phyloP scores from a whole-genome alignment of 108 stramenopile genomes.

The Nitzschia palea region DNA sequence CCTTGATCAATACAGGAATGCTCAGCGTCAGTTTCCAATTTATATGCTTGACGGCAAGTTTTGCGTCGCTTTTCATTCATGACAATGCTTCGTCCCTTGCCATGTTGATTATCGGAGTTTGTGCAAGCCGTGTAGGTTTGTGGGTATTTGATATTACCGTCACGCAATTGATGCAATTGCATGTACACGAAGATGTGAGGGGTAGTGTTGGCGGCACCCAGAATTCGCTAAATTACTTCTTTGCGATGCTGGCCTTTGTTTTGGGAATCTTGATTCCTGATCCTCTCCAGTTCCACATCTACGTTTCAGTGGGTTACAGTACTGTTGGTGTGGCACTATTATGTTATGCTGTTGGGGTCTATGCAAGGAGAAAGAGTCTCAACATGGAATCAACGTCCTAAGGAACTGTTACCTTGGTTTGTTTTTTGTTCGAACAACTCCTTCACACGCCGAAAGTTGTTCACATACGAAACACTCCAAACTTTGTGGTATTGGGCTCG shows the following conservation, averaged over 20 bases:
- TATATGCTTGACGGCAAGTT: slow-evolving; percentile 39
- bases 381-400: no score
- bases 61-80: slow-evolving; percentile 35
- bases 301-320: slow-evolving; percentile 40
- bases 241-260: slow-evolving; percentile 42
- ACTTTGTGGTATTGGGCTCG: slow-evolving; percentile 55
- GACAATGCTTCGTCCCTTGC: slow-evolving; percentile 22
- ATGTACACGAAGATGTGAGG: slow-evolving; percentile 44
- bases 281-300: slow-evolving; percentile 48
- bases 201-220: slow-evolving; percentile 69
- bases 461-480: slow-evolving; percentile 66
- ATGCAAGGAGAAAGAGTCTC: slow-evolving; percentile 7
- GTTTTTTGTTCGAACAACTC: neutral
- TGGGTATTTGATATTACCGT: slow-evolving; percentile 76
- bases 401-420: neutral
- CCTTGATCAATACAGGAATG: slow-evolving; percentile 46
- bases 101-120: slow-evolving; percentile 59
- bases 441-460: no score
- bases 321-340: slow-evolving; percentile 45
- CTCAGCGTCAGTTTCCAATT: slow-evolving; percentile 58
- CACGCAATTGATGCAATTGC: slow-evolving; percentile 66
- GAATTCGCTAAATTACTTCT: slow-evolving; percentile 56
- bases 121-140: slow-evolving; percentile 58
- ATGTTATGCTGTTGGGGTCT: slow-evolving; percentile 40
- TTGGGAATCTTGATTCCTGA: slow-evolving; percentile 56